These are phyloP conservation scores for Backusella australiensis DNA, from an alignment of 192 early-diverging fungal species.

Conservation along the genomic window DNA sequence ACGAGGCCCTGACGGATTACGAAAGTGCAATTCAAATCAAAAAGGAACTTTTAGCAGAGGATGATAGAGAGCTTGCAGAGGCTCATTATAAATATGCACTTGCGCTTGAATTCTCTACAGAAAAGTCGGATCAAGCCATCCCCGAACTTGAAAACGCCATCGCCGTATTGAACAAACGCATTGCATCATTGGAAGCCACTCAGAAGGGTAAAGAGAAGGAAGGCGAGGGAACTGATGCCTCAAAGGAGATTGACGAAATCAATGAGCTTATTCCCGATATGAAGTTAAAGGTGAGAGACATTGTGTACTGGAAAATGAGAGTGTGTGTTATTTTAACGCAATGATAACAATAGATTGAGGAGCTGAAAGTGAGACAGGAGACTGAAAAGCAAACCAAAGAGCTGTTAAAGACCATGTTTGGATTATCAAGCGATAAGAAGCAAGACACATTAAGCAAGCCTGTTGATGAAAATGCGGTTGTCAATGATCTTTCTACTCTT, in stretches of 20 bases:
- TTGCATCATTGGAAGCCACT: conserved; percentile 38
- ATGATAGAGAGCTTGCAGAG: conserved; percentile 65
- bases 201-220: conserved; percentile 48
- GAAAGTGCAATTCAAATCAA: conserved; percentile 56
- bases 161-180: conserved; percentile 49
- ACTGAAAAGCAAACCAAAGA: conserved; percentile 9
- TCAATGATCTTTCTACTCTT: conserved; percentile 50
- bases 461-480: conserved; percentile 10
- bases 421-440: conserved; percentile 17
- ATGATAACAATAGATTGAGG: conserved; percentile 34
- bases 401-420: neutral
- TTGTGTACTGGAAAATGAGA: no score
- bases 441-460: conserved; percentile 14
- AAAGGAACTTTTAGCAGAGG: conserved; percentile 37
- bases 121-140: conserved; percentile 46
- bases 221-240: conserved; percentile 24
- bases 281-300: conserved; percentile 53
- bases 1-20: conserved; percentile 64
- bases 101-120: conserved; percentile 57
- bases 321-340: no score
- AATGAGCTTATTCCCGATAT: conserved; percentile 62
- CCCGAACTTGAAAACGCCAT: conserved; percentile 57
- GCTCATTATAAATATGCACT: conserved; percentile 71
- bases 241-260: conserved; percentile 59
- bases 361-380: conserved; percentile 32